Base-by-base conservation (phyloP, 2,329 filamentous ascomycete genomes). In the Phyllosticta citrichinensis region DNA sequence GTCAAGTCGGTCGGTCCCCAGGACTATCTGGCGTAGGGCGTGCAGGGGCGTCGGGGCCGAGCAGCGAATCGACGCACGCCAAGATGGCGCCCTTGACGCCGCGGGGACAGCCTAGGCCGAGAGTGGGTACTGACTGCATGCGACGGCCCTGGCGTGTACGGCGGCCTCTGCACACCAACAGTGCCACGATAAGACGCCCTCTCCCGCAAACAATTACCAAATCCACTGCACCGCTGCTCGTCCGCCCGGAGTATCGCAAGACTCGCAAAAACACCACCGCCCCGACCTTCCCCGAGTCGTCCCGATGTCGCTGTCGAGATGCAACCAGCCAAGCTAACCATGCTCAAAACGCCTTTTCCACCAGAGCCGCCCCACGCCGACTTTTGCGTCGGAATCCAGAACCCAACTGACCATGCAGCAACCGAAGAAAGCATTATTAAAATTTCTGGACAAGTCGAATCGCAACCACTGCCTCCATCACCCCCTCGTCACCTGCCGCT, bases 371-470 rank as follows among this genome's bases (percentile, higher is more conserved):
- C 40, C 22, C 22, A 22, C 22, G 22, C 22, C 40, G 40, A n/a
- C 40, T 47, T 47, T 47, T 47, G 17, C 40, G 40, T 47, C 40
- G 40, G 40, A 47, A 19, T 9, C 40, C 40, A 5, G 17, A 47
- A 47, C 17, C 22, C 2, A 54, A n/a, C 25, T 52, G n/a, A 33
- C 19, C 24, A 47, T 47, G 52, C 52, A 56, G 14, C 40, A 47
- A 17, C 40, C 40, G 14, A n/a, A 47, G 40, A n/a, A 47, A 47
- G 40, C 14, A 47, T 47, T n/a, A 47, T 47, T 47, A 47, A 47
- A 47, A 47, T n/a, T 47, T 17, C 14, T 14, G 19, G 33, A 40
- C 27, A 56, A 20, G 17, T 57, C 71, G 12, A 73, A 63, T 47
- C 40, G 17, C 6, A 47, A 47, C 40, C 40, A 47, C 17, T n/a